Percentiles rank a stretch among this genome's conserved stretches.
These are phyloP conservation scores for Arachnopeziza araneosa DNA, from an alignment of 2,329 filamentous ascomycete genomes.

Conservation along the genomic window DNA sequence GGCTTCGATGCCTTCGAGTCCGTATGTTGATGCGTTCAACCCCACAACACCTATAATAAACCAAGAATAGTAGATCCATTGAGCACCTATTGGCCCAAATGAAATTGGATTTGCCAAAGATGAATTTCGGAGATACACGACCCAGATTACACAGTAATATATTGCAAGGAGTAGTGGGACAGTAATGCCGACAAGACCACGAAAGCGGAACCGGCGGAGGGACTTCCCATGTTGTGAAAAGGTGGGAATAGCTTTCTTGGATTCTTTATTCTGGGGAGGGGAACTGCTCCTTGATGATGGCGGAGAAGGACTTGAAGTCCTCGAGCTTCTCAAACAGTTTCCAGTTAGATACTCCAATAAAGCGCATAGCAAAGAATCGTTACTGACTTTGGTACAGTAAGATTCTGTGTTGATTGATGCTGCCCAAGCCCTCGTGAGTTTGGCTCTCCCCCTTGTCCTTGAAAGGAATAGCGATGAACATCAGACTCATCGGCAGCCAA, in stretches of 20 bases:
- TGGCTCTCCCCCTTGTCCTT: background rate
- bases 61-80: slow-evolving; percentile 3
- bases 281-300: background rate
- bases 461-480: background rate
- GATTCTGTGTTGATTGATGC: background rate
- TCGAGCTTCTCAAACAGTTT: background rate
- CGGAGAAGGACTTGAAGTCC: background rate
- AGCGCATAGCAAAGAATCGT: background rate
- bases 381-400: background rate
- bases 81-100: background rate
- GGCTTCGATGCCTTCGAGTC: slow-evolving; percentile 1
- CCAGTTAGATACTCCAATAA: background rate
- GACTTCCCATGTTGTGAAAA: background rate
- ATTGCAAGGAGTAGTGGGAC: background rate
- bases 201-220: background rate
- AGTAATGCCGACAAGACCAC: background rate
- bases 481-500: background rate
- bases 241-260: background rate
- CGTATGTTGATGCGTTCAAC: slow-evolving; percentile 4
- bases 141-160: slow-evolving; percentile 2
- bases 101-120: background rate
- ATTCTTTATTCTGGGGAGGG: background rate
- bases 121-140: background rate
- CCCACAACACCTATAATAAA: slow-evolving; percentile 4
- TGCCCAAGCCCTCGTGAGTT: too few relatives aligned